Percentiles rank a stretch among this genome's conserved stretches.
These are phyloP conservation scores for Tricholoma sp. DNA, from an alignment of 768 basidiomycete genomes.

Conservation along the genomic window DNA sequence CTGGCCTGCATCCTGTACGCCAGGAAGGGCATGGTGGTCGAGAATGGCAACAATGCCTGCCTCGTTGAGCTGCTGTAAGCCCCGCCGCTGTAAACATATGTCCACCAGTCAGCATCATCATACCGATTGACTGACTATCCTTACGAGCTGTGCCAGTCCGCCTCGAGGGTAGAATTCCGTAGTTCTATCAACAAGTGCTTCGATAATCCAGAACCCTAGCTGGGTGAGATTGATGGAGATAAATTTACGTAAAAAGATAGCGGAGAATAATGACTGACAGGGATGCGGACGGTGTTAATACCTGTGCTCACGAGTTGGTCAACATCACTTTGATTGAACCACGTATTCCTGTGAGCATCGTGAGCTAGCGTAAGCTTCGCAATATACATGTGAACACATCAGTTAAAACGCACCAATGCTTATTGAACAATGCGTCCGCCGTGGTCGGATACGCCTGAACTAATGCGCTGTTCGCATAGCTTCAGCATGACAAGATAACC, in stretches of 20 bases:
- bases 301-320: constrained; percentile 44
- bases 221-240: constrained; percentile 16
- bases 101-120: background rate
- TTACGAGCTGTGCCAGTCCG: constrained; percentile 60
- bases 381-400: background rate
- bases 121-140: constrained; percentile 10
- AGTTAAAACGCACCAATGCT: constrained; percentile 51
- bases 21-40: constrained; percentile 65
- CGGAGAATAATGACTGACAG: constrained; percentile 36
- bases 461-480: constrained; percentile 40
- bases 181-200: constrained; percentile 57
- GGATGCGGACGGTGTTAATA: constrained; percentile 75
- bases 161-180: constrained; percentile 67
- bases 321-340: constrained; percentile 68
- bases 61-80: constrained; percentile 50
- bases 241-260: background rate
- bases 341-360: constrained; percentile 44
- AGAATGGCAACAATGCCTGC: constrained; percentile 67
- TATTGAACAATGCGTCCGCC: constrained; percentile 51
- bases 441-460: constrained; percentile 54
- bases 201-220: constrained; percentile 84
- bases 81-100: constrained; percentile 49
- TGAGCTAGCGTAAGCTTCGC: background rate
- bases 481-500: background rate
- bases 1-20: constrained; percentile 57